phyloP scores from a whole-genome alignment of 148 eudicot species.

The Hydrangea macrophylla region DNA sequence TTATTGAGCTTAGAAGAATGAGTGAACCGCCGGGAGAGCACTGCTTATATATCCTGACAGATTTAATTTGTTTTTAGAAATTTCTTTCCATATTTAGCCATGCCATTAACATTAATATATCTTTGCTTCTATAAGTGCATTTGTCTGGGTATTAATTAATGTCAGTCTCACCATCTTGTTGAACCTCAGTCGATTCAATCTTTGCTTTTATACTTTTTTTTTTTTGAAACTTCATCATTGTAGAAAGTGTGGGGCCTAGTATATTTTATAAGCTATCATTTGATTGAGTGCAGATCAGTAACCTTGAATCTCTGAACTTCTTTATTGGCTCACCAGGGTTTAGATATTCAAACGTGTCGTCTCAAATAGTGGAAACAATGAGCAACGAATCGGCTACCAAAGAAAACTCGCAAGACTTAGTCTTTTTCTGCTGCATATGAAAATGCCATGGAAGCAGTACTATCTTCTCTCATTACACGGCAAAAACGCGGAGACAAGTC shows the following conservation, averaged over 20 bases:
- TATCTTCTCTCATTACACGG: slow-evolving; percentile 69
- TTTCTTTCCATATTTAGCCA: background rate
- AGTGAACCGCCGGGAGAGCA: background rate
- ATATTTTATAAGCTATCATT: background rate
- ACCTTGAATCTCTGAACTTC: slow-evolving; percentile 12
- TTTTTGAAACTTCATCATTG: background rate
- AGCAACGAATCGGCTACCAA: slow-evolving; percentile 20
- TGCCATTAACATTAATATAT: background rate
- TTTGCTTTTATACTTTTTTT: background rate
- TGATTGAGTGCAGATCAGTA: background rate
- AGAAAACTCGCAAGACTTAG: slow-evolving; percentile 24
- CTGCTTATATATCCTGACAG: background rate
- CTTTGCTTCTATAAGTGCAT: background rate
- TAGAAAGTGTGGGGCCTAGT: background rate
- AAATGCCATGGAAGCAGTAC: slow-evolving; percentile 76
- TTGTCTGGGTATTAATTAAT: background rate
- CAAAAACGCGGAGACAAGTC: slow-evolving; percentile 57
- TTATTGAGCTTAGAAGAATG: background rate
- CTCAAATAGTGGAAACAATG: slow-evolving; percentile 28
- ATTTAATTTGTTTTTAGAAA: background rate
- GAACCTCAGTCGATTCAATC: background rate
- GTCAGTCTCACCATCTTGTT: background rate
- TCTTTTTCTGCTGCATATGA: slow-evolving; percentile 57
- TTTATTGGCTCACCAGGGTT: slow-evolving; percentile 32
- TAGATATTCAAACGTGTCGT: slow-evolving; percentile 32